Conservation (phyloP, 768 basidiomycete species). For the Lactarius indigo region DNA sequence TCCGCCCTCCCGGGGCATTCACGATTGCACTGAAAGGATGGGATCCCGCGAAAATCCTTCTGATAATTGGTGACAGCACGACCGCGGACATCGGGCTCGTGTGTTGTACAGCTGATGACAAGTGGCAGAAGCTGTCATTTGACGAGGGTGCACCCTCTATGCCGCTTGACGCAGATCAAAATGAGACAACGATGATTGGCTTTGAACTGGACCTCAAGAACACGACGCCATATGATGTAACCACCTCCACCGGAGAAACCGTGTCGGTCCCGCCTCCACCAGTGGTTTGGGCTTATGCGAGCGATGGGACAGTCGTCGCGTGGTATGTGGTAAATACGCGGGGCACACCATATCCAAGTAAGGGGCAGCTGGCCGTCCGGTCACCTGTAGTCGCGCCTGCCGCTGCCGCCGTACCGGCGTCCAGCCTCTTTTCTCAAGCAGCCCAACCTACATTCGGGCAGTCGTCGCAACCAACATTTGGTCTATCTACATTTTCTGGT, state of each 20-base stretch:
- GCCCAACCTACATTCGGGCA: constrained; percentile 27
- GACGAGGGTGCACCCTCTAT: constrained; percentile 54
- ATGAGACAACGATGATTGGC: constrained; percentile 66
- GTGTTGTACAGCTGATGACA: constrained; percentile 36
- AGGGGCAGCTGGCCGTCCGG: constrained; percentile 33
- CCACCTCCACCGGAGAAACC: constrained; percentile 41
- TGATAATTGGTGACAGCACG: constrained; percentile 48
- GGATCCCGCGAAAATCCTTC: constrained; percentile 41
- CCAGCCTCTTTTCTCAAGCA: constrained; percentile 14
- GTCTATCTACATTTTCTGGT: constrained; percentile 19
- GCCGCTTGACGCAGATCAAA: constrained; percentile 63
- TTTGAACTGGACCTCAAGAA: constrained; percentile 66
- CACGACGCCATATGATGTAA: constrained; percentile 36
- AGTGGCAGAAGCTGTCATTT: constrained; percentile 44
- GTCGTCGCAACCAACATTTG: constrained; percentile 28
- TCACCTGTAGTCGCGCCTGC: constrained; percentile 14
- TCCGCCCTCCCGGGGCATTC: constrained; percentile 45
- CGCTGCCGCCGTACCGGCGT: constrained; percentile 1
- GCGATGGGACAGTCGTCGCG: constrained; percentile 71
- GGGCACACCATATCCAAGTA: constrained; percentile 51
- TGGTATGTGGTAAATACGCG: constrained; percentile 66
- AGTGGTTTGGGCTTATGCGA: constrained; percentile 70
- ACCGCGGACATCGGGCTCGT: constrained; percentile 50
- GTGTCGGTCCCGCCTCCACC: constrained; percentile 50
- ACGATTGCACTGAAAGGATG: constrained; percentile 40